Evolutionary conservation across 2,329 filamentous ascomycete species (phyloP).

Genomic region (Trichoderma afroharzianum): DNA sequence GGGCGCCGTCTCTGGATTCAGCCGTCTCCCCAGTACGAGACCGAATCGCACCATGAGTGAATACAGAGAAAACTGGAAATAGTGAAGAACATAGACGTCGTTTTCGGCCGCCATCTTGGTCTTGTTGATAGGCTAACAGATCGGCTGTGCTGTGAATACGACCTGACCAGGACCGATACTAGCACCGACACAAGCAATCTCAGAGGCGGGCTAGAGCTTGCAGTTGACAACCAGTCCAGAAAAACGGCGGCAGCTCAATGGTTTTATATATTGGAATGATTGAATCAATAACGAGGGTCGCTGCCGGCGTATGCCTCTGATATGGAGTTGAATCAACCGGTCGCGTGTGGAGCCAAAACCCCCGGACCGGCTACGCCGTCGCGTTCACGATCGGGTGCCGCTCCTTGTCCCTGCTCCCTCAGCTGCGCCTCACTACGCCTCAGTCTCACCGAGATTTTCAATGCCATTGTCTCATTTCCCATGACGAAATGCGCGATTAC

Average conservation of each 20-base stretch:
- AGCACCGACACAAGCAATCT: neutral
- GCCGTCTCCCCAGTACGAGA: constrained; percentile 25
- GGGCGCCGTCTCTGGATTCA: constrained; percentile 27
- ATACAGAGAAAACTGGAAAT: constrained; percentile 31
- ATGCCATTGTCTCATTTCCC: neutral
- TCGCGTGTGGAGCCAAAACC: neutral
- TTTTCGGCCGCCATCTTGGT: neutral
- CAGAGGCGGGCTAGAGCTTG: neutral
- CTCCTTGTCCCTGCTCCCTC: neutral
- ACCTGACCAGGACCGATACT: neutral
- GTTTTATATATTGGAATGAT: neutral
- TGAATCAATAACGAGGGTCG: neutral
- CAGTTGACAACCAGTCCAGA: neutral
- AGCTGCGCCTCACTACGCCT: constrained; percentile 11
- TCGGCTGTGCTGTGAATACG: neutral
- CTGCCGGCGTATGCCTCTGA: neutral
- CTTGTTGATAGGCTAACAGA: neutral
- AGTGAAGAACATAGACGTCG: constrained; percentile 28
- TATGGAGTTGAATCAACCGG: neutral
- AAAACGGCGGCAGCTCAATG: neutral
- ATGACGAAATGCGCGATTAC: constrained; percentile 2
- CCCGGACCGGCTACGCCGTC: constrained; percentile 2
- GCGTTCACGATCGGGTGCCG: constrained; percentile 1
- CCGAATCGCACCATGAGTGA: constrained; percentile 31
- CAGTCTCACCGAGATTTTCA: constrained; percentile 4